phyloP scores from a whole-genome alignment of 768 basidiomycete genomes.

The Nevesoporus exiguus region DNA sequence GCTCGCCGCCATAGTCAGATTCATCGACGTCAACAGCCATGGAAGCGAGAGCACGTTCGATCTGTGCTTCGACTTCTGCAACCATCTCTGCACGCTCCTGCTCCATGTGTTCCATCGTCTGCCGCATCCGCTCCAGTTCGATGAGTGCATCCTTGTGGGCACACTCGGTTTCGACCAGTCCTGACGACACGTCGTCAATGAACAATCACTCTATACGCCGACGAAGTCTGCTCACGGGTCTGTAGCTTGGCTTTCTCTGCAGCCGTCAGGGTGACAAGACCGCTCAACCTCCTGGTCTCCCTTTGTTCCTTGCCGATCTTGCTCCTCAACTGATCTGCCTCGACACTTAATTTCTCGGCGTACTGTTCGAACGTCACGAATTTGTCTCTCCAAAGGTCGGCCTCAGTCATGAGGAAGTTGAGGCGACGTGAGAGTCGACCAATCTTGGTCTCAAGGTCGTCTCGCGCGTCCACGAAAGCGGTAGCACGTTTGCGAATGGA shows the following conservation, averaged over 20 bases:
- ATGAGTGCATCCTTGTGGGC: slow-evolving; percentile 76
- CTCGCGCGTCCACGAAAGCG: slow-evolving; percentile 89
- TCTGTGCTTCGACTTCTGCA: slow-evolving; percentile 90
- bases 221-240: slow-evolving; percentile 51
- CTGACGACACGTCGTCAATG: slow-evolving; percentile 35
- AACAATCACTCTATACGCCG: not conserved
- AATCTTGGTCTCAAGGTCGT: slow-evolving; percentile 92
- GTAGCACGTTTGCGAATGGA: slow-evolving; percentile 93
- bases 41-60: slow-evolving; percentile 78
- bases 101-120: slow-evolving; percentile 85
- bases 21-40: slow-evolving; percentile 78
- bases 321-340: slow-evolving; percentile 77
- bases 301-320: slow-evolving; percentile 91
- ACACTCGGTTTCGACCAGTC: slow-evolving; percentile 75
- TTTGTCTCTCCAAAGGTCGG: slow-evolving; percentile 88
- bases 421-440: slow-evolving; percentile 80
- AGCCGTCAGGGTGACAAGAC: slow-evolving; percentile 71
- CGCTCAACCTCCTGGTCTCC: slow-evolving; percentile 82
- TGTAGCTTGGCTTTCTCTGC: slow-evolving; percentile 78
- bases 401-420: slow-evolving; percentile 90
- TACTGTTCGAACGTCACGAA: slow-evolving; percentile 94
- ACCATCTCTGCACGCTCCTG: slow-evolving; percentile 85
- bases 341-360: slow-evolving; percentile 83
- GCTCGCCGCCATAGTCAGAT: slow-evolving; percentile 58
- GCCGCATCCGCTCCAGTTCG: slow-evolving; percentile 83